Percentiles rank a stretch among this genome's conserved stretches.
Evolutionary conservation across 345 rosid genomes (phyloP).

Genomic region (Arabis hirsuta): DNA sequence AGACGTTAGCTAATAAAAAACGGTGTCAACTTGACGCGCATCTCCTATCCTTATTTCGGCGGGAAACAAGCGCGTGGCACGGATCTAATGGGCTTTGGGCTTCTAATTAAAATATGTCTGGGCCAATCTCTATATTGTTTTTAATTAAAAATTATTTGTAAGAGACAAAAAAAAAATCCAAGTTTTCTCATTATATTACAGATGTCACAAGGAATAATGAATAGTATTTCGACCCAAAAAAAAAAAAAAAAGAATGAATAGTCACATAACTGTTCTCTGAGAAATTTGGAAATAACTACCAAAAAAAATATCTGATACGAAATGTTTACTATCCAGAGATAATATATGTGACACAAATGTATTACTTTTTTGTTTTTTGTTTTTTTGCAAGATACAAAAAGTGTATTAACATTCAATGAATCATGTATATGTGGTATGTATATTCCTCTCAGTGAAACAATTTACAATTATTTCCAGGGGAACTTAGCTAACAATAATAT

Average conservation of each 20-base stretch:
- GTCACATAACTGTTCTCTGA: constrained; percentile 2
- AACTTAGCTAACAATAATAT: constrained; percentile 10
- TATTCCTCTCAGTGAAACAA: constrained; percentile 37
- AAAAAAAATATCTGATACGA: not conserved
- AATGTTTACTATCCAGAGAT: not conserved
- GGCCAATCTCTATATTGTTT: not conserved
- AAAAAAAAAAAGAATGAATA: not conserved
- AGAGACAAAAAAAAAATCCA: too few relatives aligned
- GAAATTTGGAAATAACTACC: not conserved
- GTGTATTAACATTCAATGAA: too few relatives aligned
- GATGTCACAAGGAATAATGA: not conserved
- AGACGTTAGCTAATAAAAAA: not conserved
- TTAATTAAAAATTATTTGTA: not conserved
- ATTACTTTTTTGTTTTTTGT: not conserved
- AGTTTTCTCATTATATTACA: not conserved
- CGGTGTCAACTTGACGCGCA: constrained; percentile 26
- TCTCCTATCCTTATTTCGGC: not conserved
- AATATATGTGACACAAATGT: not conserved
- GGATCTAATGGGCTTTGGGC: constrained; percentile 10
- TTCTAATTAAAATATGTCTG: not conserved
- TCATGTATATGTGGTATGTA: not conserved
- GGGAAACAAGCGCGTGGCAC: not conserved
- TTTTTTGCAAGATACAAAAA: not conserved
- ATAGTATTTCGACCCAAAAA: too few relatives aligned
- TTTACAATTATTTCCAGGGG: constrained; percentile 33